A percentile compares a stretch with the other conserved stretches of the same genome.
Conservation (phyloP, 306 rosid genomes). For the Lithocarpus polystachyus region DNA sequence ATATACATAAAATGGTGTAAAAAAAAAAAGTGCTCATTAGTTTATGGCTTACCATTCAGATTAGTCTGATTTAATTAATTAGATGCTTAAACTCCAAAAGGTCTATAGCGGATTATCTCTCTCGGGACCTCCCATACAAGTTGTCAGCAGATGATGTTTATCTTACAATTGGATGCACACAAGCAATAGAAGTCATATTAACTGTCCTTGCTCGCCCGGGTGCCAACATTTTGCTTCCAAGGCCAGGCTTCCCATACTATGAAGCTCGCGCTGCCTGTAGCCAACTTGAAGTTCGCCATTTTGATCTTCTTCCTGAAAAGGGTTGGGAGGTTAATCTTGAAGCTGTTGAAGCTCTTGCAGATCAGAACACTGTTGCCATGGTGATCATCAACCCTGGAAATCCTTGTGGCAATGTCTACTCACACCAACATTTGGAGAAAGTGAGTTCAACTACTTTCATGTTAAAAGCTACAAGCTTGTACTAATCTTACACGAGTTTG, state of each 20-base stretch:
- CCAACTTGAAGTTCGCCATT: constrained; percentile 25
- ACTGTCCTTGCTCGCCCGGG: constrained; percentile 26
- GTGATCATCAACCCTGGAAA: constrained; percentile 38
- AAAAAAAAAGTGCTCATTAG: too few species aligned
- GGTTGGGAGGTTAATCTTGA: constrained; percentile 36
- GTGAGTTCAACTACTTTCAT: not conserved
- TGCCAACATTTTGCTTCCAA: constrained; percentile 35
- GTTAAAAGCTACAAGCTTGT: too few species aligned
- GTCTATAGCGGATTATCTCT: constrained; percentile 35
- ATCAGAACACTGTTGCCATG: constrained; percentile 30
- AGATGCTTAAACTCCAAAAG: constrained; percentile 13
- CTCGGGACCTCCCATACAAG: constrained; percentile 20
- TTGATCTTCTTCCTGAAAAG: constrained; percentile 24
- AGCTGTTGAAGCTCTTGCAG: constrained; percentile 23
- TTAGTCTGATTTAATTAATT: not conserved
- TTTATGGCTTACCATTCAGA: too few species aligned
- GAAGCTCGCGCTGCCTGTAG: constrained; percentile 4
- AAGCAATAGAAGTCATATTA: constrained; percentile 21
- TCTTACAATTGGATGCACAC: constrained; percentile 25
- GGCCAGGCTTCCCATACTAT: constrained; percentile 27
- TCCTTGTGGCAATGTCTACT: constrained; percentile 37
- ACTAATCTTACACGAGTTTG: too few species aligned
- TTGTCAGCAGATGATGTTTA: constrained; percentile 26
- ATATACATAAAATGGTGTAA: too few species aligned
- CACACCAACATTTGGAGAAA: constrained; percentile 27